Evolutionary conservation across 139 green algal genomes (phyloP), one percentile per base, ranked within the genome.

Genomic region (Ettlia oleoabundans): DNA sequence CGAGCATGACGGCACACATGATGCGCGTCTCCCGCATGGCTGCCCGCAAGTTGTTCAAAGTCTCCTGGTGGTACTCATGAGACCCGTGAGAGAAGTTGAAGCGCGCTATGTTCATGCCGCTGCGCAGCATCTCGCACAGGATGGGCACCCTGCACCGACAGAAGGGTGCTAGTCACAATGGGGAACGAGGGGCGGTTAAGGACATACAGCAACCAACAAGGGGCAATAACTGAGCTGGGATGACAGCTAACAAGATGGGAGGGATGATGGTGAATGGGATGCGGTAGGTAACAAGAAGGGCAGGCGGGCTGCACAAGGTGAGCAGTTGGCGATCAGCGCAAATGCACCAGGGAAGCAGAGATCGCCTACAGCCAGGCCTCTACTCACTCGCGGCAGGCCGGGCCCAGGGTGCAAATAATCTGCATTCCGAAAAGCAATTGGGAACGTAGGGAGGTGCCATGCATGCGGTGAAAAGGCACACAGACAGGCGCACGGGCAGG

Each of bases 11-110:
- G 15, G 96, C 96, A 85, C 96, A 99, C 92, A 98, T 97, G 69
- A 98, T 98, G 30, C 92, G 86, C 2, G 96, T 98, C 87, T 98
- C 96, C 30, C 82, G 41, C 86, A 95, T 96, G 10, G 94, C 96
- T 30, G 89, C 52, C 13, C 94, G 86, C 73, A 99, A 81, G 80
- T 96, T 96, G 84, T 98, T 91, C 68, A 99, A 87, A 0, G 97
- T 99, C 78, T 96, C 96, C 93, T 97, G 94, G 88, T 99, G 97
- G 82, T 99, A 99, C 35, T 98, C 95, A 76, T 98, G 94, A 4
- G 90, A 94, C 42, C 96, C 96, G 84, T 99, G 96, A 15, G 88
- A 95, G 87, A 99, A 99, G 87, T 99, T 98, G 92, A 99, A 98
- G 73, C 96, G 92, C 10, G 96, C 96, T 10, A 99, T 93, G 64